A percentile compares a stretch with the other conserved stretches of the same genome.
phyloP scores from a whole-genome alignment of 2,329 filamentous ascomycete genomes.

The Monosporascus sp. region DNA sequence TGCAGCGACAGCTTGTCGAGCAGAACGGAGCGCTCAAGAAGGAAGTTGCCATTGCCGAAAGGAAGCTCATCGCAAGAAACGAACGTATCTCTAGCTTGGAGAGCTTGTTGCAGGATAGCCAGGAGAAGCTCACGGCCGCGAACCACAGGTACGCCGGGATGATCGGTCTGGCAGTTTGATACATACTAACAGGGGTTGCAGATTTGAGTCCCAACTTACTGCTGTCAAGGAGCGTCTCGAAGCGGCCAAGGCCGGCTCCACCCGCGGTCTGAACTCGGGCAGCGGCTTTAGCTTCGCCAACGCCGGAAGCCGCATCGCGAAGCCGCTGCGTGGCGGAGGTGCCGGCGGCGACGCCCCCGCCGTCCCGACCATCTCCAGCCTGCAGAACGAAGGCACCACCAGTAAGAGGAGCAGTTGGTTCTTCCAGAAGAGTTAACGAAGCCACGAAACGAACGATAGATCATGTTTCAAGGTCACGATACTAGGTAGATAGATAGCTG shows the following conservation, averaged over 20 bases:
- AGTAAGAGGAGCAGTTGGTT: constrained; percentile 71
- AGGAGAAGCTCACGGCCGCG: constrained; percentile 95
- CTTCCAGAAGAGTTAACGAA: constrained; percentile 49
- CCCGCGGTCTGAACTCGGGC: constrained; percentile 67
- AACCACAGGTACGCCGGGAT: constrained; percentile 78
- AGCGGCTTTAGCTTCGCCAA: constrained; percentile 67
- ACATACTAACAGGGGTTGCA: constrained; percentile 36
- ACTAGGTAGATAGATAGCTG: no score
- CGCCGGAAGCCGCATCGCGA: constrained; percentile 62
- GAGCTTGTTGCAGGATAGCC: constrained; percentile 86
- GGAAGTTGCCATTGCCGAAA: constrained; percentile 96
- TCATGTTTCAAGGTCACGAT: no score
- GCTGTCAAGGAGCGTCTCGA: constrained; percentile 97
- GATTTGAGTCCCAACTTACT: constrained; percentile 94
- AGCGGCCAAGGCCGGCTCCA: constrained; percentile 86
- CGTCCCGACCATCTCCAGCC: constrained; percentile 51
- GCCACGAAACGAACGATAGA: no score
- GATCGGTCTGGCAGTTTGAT: constrained; percentile 1
- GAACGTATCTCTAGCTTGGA: constrained; percentile 95
- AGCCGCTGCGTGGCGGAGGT: constrained; percentile 61
- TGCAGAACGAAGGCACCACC: constrained; percentile 50
- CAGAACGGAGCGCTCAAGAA: constrained; percentile 98
- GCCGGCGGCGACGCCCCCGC: constrained; percentile 38
- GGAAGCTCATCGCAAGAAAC: constrained; percentile 92
- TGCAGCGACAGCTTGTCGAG: constrained; percentile 95